phyloP scores from a whole-genome alignment of 768 basidiomycete genomes.

The Lyophyllum atratum region DNA sequence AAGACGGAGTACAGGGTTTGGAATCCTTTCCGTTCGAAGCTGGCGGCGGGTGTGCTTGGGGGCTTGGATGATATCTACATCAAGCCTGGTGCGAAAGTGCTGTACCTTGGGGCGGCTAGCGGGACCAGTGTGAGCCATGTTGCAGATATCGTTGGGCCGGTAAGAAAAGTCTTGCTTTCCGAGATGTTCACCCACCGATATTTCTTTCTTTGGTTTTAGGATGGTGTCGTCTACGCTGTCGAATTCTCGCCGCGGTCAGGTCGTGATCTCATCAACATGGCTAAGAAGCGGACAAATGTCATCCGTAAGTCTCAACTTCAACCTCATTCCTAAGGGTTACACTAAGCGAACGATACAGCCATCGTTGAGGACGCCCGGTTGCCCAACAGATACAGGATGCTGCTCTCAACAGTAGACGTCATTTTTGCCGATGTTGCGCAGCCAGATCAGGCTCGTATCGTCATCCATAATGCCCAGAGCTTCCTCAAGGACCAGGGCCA shows the following conservation, averaged over 20 bases:
- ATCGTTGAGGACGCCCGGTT: conserved; percentile 97
- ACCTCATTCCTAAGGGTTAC: background rate
- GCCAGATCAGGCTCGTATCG: conserved; percentile 98
- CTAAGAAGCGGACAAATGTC: conserved; percentile 98
- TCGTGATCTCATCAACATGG: conserved; percentile 98
- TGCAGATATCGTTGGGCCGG: conserved; percentile 97
- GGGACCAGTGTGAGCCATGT: conserved; percentile 99
- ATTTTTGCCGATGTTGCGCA: conserved; percentile 99
- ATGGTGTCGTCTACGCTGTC: conserved; percentile 96
- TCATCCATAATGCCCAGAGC: conserved; percentile 87
- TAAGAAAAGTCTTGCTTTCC: conserved; percentile 37
- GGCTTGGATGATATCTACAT: conserved; percentile 95
- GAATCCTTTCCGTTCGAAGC: conserved; percentile 98
- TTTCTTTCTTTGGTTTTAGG: conserved; percentile 44
- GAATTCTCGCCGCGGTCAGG: conserved; percentile 97
- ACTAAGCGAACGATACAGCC: conserved; percentile 43
- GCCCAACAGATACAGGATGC: conserved; percentile 97
- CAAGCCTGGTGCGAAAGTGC: conserved; percentile 90
- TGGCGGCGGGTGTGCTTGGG: conserved; percentile 95
- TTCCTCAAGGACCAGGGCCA: conserved; percentile 97
- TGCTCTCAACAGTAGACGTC: conserved; percentile 92
- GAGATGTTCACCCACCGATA: conserved; percentile 3
- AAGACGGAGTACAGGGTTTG: conserved; percentile 98
- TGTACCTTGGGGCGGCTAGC: conserved; percentile 97
- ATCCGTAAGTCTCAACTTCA: conserved; percentile 67